Conservation (phyloP, 140 eudicot genomes). For the Erigeron philadelphicus region DNA sequence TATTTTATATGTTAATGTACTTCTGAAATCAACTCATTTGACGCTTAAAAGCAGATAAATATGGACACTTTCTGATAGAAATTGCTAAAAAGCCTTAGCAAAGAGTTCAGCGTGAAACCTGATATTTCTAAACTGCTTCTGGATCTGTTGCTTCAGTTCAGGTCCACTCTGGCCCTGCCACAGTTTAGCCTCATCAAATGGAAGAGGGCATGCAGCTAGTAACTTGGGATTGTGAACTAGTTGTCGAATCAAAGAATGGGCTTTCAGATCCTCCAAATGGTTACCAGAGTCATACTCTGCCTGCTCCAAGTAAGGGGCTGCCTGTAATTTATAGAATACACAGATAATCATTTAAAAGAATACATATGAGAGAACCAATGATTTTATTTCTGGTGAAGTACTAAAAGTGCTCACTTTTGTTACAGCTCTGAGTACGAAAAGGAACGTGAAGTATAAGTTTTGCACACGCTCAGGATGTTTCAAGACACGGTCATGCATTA, state of each 20-base stretch:
- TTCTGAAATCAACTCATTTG: neutral
- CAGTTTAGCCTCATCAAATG: constrained; percentile 86
- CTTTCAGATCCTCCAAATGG: constrained; percentile 74
- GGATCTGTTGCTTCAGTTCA: constrained; percentile 81
- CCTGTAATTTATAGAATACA: constrained; percentile 43
- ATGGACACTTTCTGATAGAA: neutral
- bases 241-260: constrained; percentile 74
- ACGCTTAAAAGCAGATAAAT: constrained; percentile 14
- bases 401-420: constrained; percentile 61
- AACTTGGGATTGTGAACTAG: constrained; percentile 74
- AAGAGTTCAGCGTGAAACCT: constrained; percentile 43
- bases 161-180: constrained; percentile 99
- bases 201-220: constrained; percentile 91
- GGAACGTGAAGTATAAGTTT: constrained; percentile 86
- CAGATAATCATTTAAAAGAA: constrained; percentile 13
- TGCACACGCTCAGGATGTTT: constrained; percentile 79
- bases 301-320: constrained; percentile 79
- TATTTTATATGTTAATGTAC: neutral
- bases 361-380: neutral
- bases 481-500: constrained; percentile 84
- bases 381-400: neutral
- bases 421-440: constrained; percentile 95
- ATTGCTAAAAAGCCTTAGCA: constrained; percentile 3
- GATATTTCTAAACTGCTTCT: constrained; percentile 80
- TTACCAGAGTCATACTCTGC: constrained; percentile 96